These are phyloP conservation scores for Passalora sequoiae DNA, from an alignment of 2,329 filamentous ascomycete genomes.

Conservation along the genomic window DNA sequence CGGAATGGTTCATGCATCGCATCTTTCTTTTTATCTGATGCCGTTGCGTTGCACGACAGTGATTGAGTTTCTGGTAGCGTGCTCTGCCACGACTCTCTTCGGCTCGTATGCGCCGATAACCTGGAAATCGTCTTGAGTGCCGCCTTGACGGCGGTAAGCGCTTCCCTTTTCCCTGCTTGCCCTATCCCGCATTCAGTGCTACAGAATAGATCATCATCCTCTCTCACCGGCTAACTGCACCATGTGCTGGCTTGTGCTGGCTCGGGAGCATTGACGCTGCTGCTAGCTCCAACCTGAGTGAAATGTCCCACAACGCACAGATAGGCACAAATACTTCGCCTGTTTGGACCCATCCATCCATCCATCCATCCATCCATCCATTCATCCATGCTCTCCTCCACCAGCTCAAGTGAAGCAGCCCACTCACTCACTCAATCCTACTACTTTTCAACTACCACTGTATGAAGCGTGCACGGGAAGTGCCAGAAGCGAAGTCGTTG, in stretches of 20 bases:
- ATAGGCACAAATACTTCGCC: constrained; percentile 16
- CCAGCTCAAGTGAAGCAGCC: too few species aligned
- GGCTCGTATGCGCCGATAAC: constrained; percentile 19
- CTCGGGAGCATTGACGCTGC: neutral
- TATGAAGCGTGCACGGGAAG: constrained; percentile 16
- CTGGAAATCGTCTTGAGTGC: constrained; percentile 13
- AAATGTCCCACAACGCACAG: constrained; percentile 13
- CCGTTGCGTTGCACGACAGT: constrained; percentile 12
- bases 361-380: too few species aligned
- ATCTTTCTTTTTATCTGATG: constrained; percentile 2
- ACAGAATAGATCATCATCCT: too few species aligned
- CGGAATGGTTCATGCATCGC: constrained; percentile 15
- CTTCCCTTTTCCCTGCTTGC: constrained; percentile 11
- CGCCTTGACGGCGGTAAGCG: constrained; percentile 18
- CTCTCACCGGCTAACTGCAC: constrained; percentile 12
- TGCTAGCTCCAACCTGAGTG: constrained; percentile 9
- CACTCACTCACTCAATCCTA: too few species aligned
- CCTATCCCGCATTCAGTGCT: constrained; percentile 11
- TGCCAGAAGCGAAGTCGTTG: constrained; percentile 14
- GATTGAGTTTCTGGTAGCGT: constrained; percentile 19
- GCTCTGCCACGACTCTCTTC: constrained; percentile 12
- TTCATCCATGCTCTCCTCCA: too few species aligned
- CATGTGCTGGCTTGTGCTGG: constrained; percentile 14
- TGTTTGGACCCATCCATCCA: constrained; percentile 9
- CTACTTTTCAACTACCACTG: too few species aligned